Conservation (phyloP, 176 grass and related monocot species). For the Thinopyrum elongatum region DNA sequence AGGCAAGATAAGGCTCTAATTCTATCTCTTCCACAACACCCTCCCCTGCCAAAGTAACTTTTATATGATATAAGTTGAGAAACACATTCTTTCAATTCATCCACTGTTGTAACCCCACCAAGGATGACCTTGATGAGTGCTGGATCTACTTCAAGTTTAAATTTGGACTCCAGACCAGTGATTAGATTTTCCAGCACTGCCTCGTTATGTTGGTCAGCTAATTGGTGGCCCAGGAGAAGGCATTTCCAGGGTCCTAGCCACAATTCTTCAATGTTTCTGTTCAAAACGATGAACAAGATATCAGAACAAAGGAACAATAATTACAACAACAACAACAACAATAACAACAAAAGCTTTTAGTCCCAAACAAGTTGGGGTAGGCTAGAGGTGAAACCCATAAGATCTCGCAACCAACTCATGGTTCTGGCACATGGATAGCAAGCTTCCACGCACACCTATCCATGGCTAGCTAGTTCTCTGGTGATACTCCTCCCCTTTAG, state of each 20-base stretch:
- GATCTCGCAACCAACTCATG: no score
- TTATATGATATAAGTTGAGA: slow-evolving; percentile 60
- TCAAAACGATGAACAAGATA: slow-evolving; percentile 26
- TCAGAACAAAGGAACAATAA: background rate
- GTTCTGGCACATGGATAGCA: no score
- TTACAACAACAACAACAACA: no score
- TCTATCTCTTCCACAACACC: slow-evolving; percentile 57
- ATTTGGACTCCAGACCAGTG: slow-evolving; percentile 31
- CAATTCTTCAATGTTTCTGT: slow-evolving; percentile 69
- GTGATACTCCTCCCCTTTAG: no score
- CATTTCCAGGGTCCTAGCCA: slow-evolving; percentile 96
- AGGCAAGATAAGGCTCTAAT: slow-evolving; percentile 53
- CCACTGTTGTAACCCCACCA: slow-evolving; percentile 46
- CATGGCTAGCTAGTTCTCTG: no score
- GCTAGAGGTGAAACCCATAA: no score
- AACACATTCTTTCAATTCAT: slow-evolving; percentile 66
- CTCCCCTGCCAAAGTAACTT: slow-evolving; percentile 75
- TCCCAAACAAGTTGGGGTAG: no score
- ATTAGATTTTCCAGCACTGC: slow-evolving; percentile 35
- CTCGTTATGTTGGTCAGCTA: slow-evolving; percentile 38
- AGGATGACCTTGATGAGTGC: slow-evolving; percentile 62
- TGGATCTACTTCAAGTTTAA: slow-evolving; percentile 37
- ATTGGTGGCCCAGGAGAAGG: slow-evolving; percentile 67
- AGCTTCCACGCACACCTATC: no score
- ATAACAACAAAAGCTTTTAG: no score